Base-by-base conservation (phyloP, 139 green algal genomes). In the Pseudopediastrum boryanum region DNA sequence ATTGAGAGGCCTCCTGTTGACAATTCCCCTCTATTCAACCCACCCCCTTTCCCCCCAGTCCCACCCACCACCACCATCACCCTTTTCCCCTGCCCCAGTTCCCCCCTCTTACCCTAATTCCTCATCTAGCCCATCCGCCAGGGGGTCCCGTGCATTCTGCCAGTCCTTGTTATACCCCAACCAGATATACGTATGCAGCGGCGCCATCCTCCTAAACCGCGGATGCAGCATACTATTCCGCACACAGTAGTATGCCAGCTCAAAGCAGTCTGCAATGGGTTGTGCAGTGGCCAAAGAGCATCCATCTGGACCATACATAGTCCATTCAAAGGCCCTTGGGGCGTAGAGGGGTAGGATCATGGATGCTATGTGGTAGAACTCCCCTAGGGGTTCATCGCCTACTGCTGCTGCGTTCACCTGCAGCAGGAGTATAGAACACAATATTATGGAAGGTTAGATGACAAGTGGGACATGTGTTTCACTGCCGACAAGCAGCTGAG, bases 291-390 rank as follows among this genome's bases (percentile, higher is more conserved):
- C 86, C 33, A 92, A 64, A 2, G 81, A 85, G 5, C 81, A 83
- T 19, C 43, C 78, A 4, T 92, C 84, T 3, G 64, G 59, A 7
- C 88, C 88, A 44, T 84, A 85, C 23, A 81, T 56, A 31, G 29
- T 44, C 41, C 88, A 59, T 80, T 92, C 88, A n/a, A 67, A 77
- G 0, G 83, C 84, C n/a, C 88, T 76, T 2, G 68, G 52, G 1
- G 84, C 77, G 74, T 91, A 91, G 43, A 91, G 75, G 25, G 87
- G 87, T n/a, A 89, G 50, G 31, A 91, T 77, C 69, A 91, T 63
- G 27, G 41, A 68, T 0, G 83, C 78, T 6, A 88, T 63, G 72
- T 91, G 86, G 27, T 73, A 50, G 66, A 89, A 89, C 83, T 91
- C 84, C 13, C 86, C 86, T 5, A 91, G 79, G 0, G 69, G 78